These are phyloP conservation scores for Penicillium sclerotiorum DNA, from an alignment of 2,329 filamentous ascomycete species.

Conservation along the genomic window DNA sequence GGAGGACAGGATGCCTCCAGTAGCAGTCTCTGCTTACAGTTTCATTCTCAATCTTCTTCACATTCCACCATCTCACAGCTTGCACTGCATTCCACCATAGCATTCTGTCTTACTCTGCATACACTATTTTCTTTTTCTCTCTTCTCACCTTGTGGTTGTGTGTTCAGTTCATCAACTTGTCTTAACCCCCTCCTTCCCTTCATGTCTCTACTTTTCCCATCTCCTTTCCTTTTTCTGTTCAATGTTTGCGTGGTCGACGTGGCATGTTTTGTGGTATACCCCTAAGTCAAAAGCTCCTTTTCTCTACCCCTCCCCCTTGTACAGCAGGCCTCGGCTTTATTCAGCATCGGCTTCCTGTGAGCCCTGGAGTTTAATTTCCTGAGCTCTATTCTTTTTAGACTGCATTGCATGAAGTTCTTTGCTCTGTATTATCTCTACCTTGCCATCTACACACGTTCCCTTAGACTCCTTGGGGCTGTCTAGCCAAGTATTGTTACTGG, in stretches of 20 bases:
- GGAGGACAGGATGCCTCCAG: slow-evolving; percentile 5
- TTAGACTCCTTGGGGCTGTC: too few species aligned
- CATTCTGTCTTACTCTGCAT: slow-evolving; percentile 8
- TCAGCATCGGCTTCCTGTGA: slow-evolving; percentile 11
- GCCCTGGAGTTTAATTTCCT: slow-evolving; percentile 18
- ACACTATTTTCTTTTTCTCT: neutral
- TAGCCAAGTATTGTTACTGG: too few species aligned
- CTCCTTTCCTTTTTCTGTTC: slow-evolving; percentile 18
- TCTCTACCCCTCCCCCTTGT: slow-evolving; percentile 16
- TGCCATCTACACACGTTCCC: too few species aligned
- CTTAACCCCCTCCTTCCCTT: slow-evolving; percentile 11
- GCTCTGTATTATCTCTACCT: neutral
- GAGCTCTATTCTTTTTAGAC: slow-evolving; percentile 5
- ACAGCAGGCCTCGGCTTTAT: slow-evolving; percentile 10
- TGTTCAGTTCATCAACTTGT: slow-evolving; percentile 9
- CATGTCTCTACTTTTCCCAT: slow-evolving; percentile 21
- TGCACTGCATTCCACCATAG: slow-evolving; percentile 12
- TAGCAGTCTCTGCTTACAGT: neutral
- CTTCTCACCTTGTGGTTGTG: neutral
- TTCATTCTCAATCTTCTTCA: slow-evolving; percentile 2
- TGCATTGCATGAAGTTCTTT: neutral
- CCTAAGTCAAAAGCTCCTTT: slow-evolving; percentile 25
- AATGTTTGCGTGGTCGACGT: slow-evolving; percentile 25
- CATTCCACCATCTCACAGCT: slow-evolving; percentile 2
- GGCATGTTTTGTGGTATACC: slow-evolving; percentile 32